phyloP scores from a whole-genome alignment of 345 rosid species.

The Salix caprea region DNA sequence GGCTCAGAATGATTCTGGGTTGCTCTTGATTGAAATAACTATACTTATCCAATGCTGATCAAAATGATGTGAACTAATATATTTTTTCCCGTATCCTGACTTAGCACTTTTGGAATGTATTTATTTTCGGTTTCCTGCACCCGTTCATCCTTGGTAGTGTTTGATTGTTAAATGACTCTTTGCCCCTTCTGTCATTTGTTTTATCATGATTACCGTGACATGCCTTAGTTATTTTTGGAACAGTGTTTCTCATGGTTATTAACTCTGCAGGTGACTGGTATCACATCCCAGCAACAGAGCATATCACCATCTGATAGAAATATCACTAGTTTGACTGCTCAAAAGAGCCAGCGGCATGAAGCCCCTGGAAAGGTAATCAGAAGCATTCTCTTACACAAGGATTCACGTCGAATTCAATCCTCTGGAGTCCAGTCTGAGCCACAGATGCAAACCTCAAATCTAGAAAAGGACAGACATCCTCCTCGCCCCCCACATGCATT shows the following conservation, averaged over 20 bases:
- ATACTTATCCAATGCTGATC: neutral
- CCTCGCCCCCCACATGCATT: constrained; percentile 34
- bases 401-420: constrained; percentile 38
- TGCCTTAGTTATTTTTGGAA: neutral
- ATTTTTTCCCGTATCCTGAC: neutral
- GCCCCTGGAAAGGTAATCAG: constrained; percentile 38
- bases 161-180: neutral
- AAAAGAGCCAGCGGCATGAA: constrained; percentile 44
- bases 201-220: neutral
- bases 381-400: constrained; percentile 49
- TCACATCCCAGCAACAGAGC: constrained; percentile 29
- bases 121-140: neutral
- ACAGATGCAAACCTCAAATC: constrained; percentile 29
- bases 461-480: constrained; percentile 48
- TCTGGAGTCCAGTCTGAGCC: constrained; percentile 42
- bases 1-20: neutral
- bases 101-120: neutral
- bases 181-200: neutral
- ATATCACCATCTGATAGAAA: constrained; percentile 30
- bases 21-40: neutral
- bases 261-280: constrained; percentile 25
- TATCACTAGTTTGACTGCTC: constrained; percentile 26
- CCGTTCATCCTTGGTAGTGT: neutral
- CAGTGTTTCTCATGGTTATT: neutral
- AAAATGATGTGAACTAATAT: neutral